Evolutionary conservation across 2,329 filamentous ascomycete species (phyloP).

Genomic region (Coniochaeta prunicola): DNA sequence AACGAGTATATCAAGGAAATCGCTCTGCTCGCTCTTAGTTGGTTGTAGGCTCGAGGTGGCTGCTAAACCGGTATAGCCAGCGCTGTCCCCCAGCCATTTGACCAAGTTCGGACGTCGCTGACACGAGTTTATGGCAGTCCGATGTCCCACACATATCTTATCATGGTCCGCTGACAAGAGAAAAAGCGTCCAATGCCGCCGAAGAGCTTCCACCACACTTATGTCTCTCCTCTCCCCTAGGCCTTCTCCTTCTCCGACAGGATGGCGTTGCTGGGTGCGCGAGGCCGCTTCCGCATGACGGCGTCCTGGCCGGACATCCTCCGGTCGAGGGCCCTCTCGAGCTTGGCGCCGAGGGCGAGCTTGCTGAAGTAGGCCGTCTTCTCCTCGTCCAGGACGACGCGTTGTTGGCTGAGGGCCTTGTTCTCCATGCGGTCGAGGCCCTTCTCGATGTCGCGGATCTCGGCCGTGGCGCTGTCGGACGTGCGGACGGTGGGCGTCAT

Average conservation of each 20-base stretch:
- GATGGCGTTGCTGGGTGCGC: conserved; percentile 10
- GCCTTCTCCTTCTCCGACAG: conserved; percentile 28
- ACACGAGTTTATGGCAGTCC: too few relatives aligned
- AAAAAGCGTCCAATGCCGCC: too few relatives aligned
- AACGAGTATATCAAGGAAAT: not conserved
- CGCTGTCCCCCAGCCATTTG: too few relatives aligned
- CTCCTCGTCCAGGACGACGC: conserved; percentile 69
- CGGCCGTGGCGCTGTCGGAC: conserved; percentile 46
- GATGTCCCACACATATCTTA: too few relatives aligned
- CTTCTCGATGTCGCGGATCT: conserved; percentile 64
- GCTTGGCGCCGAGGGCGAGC: conserved; percentile 80
- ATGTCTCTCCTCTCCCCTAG: too few relatives aligned
- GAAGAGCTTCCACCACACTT: too few relatives aligned
- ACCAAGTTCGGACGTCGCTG: too few relatives aligned
- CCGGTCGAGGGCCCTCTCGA: conserved; percentile 78
- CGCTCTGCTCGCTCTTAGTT: not conserved
- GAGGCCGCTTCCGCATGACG: conserved; percentile 57
- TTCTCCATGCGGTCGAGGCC: conserved; percentile 85
- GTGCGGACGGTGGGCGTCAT: conserved; percentile 47
- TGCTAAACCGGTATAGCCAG: not conserved
- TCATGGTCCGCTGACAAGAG: too few relatives aligned
- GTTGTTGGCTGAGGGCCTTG: conserved; percentile 74
- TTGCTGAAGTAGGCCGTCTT: conserved; percentile 80
- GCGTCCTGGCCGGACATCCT: conserved; percentile 88
- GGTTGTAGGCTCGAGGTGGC: not conserved